Base-by-base conservation (phyloP, 352 stramenopile genomes). In the Phytopythium litorale region DNA sequence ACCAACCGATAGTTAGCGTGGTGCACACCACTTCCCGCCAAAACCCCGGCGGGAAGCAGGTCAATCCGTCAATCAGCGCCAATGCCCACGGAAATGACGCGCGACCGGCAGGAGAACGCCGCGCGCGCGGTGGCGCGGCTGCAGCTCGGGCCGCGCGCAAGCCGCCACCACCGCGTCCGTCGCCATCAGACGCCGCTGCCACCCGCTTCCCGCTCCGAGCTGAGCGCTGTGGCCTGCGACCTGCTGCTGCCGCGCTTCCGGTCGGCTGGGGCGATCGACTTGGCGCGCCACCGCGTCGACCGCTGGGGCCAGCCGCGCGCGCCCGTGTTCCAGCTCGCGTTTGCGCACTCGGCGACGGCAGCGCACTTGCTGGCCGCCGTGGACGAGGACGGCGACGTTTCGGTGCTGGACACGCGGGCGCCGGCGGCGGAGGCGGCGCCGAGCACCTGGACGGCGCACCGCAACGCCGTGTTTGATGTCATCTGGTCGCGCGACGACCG, bases 391-490 rank as follows among this genome's bases (percentile, higher is more conserved):
- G 81, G 81, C 28, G 68, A 54, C 16, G 70, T 85, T 21, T 72
- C 76, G 28, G 49, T 89, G 38, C 40, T 85, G 6, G 56, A 91
- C 60, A 74, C 73, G 54, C 60, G 60, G 45, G 35, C 23, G 30
- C 40, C 21, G 15, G 46, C 37, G 37, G 16, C 4, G 33, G 19
- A 43, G 13, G 37, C 16, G 37, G 32, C 33, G 4, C 21, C 54
- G 8, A n/a, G 54, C 18, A 49, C 60, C 35, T 89, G 79, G 77
- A 57, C 60, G 33, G 80, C 77, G 18, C 83, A 92, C 62, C 63
- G 79, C 33, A 90, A 92, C 58, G 83, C 83, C 16, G 70, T 92
- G 58, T 92, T 92, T 49, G 83, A 92, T 60, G 67, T 78, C 18
- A 77, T 79, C 43, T 90, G 80, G 83, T 73, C 79, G 21, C 63